A percentile compares a stretch with the other conserved stretches of the same genome.
phyloP scores from a whole-genome alignment of 2,329 filamentous ascomycete species.

The Pseudocercospora macadamiae region DNA sequence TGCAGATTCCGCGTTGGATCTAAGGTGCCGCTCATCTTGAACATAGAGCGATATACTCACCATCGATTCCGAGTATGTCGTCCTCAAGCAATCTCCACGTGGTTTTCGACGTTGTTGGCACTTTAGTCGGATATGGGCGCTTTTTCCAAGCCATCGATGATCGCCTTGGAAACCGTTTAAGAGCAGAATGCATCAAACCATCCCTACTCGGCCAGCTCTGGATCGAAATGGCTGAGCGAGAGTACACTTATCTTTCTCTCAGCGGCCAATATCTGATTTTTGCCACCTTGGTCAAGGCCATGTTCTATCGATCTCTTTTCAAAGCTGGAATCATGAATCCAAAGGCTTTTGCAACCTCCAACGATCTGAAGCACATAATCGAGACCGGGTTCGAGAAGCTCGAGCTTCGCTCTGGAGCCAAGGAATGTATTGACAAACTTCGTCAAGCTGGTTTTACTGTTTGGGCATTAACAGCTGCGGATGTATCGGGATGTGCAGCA shows the following conservation, averaged over 20 bases:
- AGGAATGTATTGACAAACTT: conserved; percentile 47
- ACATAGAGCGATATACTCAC: too few relatives aligned
- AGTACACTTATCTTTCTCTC: conserved; percentile 53
- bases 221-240: conserved; percentile 51
- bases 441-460: conserved; percentile 53
- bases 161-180: conserved; percentile 46
- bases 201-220: conserved; percentile 50
- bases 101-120: conserved; percentile 51
- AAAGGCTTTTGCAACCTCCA: conserved; percentile 44
- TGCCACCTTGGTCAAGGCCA: conserved; percentile 43
- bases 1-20: too few relatives aligned
- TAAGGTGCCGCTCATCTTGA: too few relatives aligned
- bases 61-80: not conserved
- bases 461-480: conserved; percentile 58
- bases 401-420: conserved; percentile 42
- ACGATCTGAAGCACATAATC: conserved; percentile 45
- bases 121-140: conserved; percentile 49
- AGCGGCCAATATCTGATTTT: conserved; percentile 48
- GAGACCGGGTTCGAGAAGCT: conserved; percentile 38
- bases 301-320: conserved; percentile 55
- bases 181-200: conserved; percentile 43
- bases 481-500: conserved; percentile 50
- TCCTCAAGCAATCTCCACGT: conserved; percentile 20
- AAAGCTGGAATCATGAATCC: conserved; percentile 49
- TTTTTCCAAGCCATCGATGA: conserved; percentile 46